Evolutionary conservation across 2,329 filamentous ascomycete genomes (phyloP).

Genomic region (Pseudogymnoascus sp.): DNA sequence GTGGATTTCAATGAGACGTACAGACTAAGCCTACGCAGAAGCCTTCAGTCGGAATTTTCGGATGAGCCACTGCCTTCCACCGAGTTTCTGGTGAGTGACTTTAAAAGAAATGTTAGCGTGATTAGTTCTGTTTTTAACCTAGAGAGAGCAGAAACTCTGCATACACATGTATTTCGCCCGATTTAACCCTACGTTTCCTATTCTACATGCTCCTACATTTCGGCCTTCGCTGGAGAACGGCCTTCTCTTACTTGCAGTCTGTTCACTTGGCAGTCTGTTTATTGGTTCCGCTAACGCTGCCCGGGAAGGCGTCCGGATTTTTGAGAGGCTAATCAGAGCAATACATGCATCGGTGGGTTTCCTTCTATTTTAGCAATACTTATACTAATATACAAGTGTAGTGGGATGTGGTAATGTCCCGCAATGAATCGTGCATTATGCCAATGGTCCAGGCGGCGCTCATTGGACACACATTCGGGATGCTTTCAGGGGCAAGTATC

Average conservation of each 20-base stretch:
- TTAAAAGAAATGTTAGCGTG: too few relatives aligned
- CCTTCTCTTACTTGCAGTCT: slow-evolving; percentile 3
- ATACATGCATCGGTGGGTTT: neutral
- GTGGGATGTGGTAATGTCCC: slow-evolving; percentile 8
- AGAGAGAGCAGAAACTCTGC: slow-evolving; percentile 8
- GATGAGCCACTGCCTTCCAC: neutral
- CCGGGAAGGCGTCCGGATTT: neutral
- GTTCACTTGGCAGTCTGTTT: neutral
- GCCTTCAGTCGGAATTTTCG: too few relatives aligned
- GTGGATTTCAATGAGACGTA: too few relatives aligned
- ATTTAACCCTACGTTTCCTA: slow-evolving; percentile 7
- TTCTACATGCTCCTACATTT: neutral
- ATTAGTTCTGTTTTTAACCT: too few relatives aligned
- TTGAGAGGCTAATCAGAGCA: slow-evolving; percentile 5
- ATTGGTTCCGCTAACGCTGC: neutral
- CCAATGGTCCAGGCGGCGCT: neutral
- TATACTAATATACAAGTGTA: neutral
- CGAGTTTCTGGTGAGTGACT: too few relatives aligned
- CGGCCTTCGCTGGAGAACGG: neutral
- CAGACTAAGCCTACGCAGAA: too few relatives aligned
- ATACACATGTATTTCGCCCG: neutral
- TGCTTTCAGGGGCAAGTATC: slow-evolving; percentile 5
- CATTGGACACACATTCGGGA: slow-evolving; percentile 3
- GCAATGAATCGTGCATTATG: neutral
- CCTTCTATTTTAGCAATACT: too few relatives aligned